A percentile compares a stretch with the other conserved stretches of the same genome.
phyloP scores from a whole-genome alignment of 1,284 basidiomycete species.

The Sutorius eximius region DNA sequence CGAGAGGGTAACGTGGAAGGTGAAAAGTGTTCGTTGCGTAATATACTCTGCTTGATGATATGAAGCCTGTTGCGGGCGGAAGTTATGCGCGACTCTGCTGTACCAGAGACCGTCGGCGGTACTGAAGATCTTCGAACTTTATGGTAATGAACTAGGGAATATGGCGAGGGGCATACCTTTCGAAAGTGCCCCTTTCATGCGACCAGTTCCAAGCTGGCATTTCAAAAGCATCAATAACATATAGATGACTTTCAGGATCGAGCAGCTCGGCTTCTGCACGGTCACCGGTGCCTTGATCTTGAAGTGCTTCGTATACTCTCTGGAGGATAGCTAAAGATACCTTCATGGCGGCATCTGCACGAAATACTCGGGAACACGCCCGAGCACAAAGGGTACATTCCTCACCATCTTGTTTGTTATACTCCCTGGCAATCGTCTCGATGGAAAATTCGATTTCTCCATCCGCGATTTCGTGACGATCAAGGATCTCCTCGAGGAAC shows the following conservation, averaged over 20 bases:
- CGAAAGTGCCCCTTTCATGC: constrained; percentile 79
- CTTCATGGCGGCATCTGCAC: constrained; percentile 76
- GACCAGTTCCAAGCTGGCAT: constrained; percentile 95
- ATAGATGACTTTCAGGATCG: constrained; percentile 84
- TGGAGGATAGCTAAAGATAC: constrained; percentile 72
- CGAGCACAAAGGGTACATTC: constrained; percentile 12
- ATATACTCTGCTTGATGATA: constrained; percentile 85
- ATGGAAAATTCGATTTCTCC: constrained; percentile 78
- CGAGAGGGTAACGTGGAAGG: constrained; percentile 88
- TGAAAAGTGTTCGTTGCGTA: constrained; percentile 95
- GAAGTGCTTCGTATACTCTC: constrained; percentile 80
- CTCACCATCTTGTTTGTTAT: constrained; percentile 88
- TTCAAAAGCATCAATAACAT: constrained; percentile 87
- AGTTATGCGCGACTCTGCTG: constrained; percentile 74
- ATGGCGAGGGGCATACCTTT: constrained; percentile 53
- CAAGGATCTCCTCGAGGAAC: constrained; percentile 67
- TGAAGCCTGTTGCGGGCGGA: constrained; percentile 82
- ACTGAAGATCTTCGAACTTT: constrained; percentile 38
- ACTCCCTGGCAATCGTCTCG: constrained; percentile 84
- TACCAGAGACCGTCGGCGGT: constrained; percentile 69
- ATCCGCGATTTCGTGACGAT: constrained; percentile 64
- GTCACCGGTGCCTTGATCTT: constrained; percentile 66
- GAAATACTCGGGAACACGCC: constrained; percentile 2
- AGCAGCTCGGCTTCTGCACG: constrained; percentile 60
- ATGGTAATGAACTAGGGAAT: constrained; percentile 3